phyloP scores from a whole-genome alignment of 176 grass and related monocot species.

The Phragmites australis region DNA sequence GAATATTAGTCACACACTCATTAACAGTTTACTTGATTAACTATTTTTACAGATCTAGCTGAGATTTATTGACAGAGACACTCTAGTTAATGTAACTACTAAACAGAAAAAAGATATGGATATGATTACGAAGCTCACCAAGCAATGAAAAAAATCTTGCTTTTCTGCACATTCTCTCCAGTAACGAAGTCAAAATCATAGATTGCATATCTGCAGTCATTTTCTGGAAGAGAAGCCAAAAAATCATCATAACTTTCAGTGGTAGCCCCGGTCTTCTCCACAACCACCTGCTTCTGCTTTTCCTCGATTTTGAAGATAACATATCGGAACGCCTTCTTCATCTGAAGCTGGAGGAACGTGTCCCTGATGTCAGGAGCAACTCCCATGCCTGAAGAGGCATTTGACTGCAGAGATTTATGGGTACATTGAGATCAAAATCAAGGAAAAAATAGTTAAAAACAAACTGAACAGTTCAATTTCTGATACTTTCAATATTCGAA shows the following conservation, averaged over 20 bases:
- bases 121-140: slow-evolving; percentile 56
- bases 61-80: neutral
- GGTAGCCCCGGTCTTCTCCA: slow-evolving; percentile 87
- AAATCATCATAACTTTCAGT: slow-evolving; percentile 98
- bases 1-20: neutral
- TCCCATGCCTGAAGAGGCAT: slow-evolving; percentile 83
- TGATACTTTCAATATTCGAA: neutral
- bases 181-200: slow-evolving; percentile 99
- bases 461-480: neutral
- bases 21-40: neutral
- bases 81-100: neutral
- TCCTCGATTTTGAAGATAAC: slow-evolving; percentile 96
- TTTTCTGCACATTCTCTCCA: slow-evolving; percentile 94
- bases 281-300: slow-evolving; percentile 82
- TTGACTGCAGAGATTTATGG: slow-evolving; percentile 54
- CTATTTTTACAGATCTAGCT: neutral
- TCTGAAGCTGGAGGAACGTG: slow-evolving; percentile 77
- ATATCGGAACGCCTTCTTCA: slow-evolving; percentile 86
- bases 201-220: slow-evolving; percentile 91
- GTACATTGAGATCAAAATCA: neutral
- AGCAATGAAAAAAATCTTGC: slow-evolving; percentile 99
- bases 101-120: slow-evolving; percentile 7
- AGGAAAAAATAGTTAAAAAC: neutral
- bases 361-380: slow-evolving; percentile 66
- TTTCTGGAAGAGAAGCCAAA: slow-evolving; percentile 86